These are phyloP conservation scores for Pugionium dolabratum DNA, from an alignment of 345 rosid species.

Conservation along the genomic window DNA sequence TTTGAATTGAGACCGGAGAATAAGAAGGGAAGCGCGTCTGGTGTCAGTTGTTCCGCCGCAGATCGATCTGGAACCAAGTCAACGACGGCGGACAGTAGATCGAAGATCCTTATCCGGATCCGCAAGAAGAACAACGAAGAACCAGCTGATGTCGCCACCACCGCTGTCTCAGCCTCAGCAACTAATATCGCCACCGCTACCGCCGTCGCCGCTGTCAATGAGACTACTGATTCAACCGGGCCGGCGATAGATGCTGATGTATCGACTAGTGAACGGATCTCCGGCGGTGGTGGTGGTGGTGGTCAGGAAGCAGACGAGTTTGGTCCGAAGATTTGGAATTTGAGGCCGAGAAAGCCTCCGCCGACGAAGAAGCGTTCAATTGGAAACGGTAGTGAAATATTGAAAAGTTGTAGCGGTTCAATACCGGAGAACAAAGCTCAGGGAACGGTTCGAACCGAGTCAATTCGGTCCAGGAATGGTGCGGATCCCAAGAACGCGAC, in stretches of 20 bases:
- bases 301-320: slow-evolving; percentile 47
- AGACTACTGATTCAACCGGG: slow-evolving; percentile 10
- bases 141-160: slow-evolving; percentile 36
- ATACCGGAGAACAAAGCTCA: slow-evolving; percentile 38
- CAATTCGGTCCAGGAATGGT: slow-evolving; percentile 39
- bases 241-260: slow-evolving; percentile 35
- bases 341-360: slow-evolving; percentile 59
- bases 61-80: slow-evolving; percentile 44
- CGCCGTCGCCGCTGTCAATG: slow-evolving; percentile 6
- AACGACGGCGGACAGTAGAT: slow-evolving; percentile 42
- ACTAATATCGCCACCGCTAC: slow-evolving; percentile 23
- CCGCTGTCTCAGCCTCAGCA: background rate
- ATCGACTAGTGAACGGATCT: slow-evolving; percentile 46
- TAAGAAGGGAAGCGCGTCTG: slow-evolving; percentile 30
- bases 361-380: slow-evolving; percentile 40
- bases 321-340: slow-evolving; percentile 64
- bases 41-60: slow-evolving; percentile 24
- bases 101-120: slow-evolving; percentile 55
- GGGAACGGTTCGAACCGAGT: slow-evolving; percentile 35
- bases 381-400: slow-evolving; percentile 33
- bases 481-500: slow-evolving; percentile 38
- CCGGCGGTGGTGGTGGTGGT: slow-evolving; percentile 30
- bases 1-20: slow-evolving; percentile 29
- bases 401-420: slow-evolving; percentile 39
- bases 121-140: slow-evolving; percentile 43